Evolutionary conservation across 768 basidiomycete genomes (phyloP).

Genomic region (Boletales sp.): DNA sequence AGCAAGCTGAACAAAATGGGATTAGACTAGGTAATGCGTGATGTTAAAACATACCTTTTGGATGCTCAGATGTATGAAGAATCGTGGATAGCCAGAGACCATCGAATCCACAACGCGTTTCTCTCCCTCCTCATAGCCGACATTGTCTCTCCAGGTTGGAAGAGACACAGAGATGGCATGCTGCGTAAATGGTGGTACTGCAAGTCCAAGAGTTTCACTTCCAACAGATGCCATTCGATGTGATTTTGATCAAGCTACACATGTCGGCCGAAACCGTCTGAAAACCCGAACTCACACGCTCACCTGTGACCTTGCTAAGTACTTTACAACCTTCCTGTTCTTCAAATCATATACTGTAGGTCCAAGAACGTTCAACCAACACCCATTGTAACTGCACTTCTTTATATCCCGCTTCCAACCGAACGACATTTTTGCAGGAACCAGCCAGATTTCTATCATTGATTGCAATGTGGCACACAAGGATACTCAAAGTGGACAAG

Average conservation of each 20-base stretch:
- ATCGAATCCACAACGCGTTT: slow-evolving; percentile 73
- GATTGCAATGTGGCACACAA: neutral
- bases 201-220: slow-evolving; percentile 36
- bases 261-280: neutral
- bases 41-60: slow-evolving; percentile 59
- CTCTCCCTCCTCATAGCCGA: slow-evolving; percentile 89
- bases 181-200: slow-evolving; percentile 65
- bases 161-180: slow-evolving; percentile 96
- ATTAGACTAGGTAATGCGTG: neutral
- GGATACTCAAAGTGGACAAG: slow-evolving; percentile 4
- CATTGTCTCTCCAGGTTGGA: slow-evolving; percentile 88
- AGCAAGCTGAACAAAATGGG: slow-evolving; percentile 56
- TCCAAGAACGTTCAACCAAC: too few species aligned
- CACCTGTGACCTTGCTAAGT: too few species aligned
- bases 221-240: slow-evolving; percentile 10
- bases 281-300: neutral
- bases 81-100: slow-evolving; percentile 91
- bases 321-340: too few species aligned
- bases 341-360: too few species aligned
- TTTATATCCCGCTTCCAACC: neutral
- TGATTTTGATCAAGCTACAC: neutral
- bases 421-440: neutral
- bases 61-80: slow-evolving; percentile 87
- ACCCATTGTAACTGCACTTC: neutral
- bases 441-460: neutral